Base-by-base conservation (phyloP, 352 stramenopile genomes). In the Globisporangium canariense region DNA sequence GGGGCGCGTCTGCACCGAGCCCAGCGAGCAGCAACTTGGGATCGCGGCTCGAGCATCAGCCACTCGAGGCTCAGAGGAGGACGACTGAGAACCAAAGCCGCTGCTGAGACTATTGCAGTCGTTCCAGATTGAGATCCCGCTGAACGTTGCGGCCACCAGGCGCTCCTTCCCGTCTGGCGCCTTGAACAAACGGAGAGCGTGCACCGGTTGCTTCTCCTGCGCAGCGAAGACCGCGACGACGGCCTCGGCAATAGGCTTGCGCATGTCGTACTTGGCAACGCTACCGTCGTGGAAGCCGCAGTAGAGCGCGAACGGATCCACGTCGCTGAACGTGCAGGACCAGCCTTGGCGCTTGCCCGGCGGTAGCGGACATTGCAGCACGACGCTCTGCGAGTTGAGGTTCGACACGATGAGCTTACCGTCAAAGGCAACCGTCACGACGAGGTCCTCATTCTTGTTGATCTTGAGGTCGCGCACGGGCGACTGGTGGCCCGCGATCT, bases 341-440 rank as follows among this genome's bases (percentile, higher is more conserved):
- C 80, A 89, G 18, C 78, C 83, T 56, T 85, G 78, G 10, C 74
- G 77, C 25, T 71, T 75, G 0, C 53, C 62, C 8, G 68, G 45
- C 2, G 81, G 76, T 18, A 90, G 65, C 5, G 62, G 45, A 16
- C 76, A 71, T 51, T 81, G 64, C 36, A 83, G 51, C 47, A 72
- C 66, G n/a, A 82, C 69, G 4, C 67, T 81, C 36, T 85, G 54
- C 18, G 80, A 70, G 18, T 62, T 51, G 14, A 87, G 65, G 68
- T 68, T 77, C 1, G 79, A 81, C 46, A 93, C 62, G 8, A 67
- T 73, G 18, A 88, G 66, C 52, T 86, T 86, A 2, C 72, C 76
- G 65, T 92, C 81, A 47, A 90, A 90, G 8, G 79, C 78, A 18
- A 86, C 73, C 4, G 79, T 84, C 0, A 90, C 47, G 22, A 75